Evolutionary conservation across 2,329 filamentous ascomycete genomes (phyloP).

Genomic region (Aspergillus hortae): DNA sequence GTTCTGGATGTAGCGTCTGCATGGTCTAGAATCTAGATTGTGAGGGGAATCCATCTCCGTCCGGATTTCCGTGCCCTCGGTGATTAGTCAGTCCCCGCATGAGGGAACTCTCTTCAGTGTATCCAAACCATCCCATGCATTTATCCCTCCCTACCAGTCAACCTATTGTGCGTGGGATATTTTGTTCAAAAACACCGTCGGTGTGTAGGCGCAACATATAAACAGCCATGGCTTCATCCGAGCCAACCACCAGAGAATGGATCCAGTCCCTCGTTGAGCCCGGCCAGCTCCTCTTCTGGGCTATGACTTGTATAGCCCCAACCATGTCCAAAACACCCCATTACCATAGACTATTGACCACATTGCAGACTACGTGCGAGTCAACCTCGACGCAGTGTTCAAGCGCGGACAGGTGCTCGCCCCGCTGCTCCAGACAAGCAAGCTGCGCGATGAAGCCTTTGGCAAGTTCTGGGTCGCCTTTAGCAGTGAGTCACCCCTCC

Average conservation of each 20-base stretch:
- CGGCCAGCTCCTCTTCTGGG: conserved; percentile 20
- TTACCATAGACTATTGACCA: conserved; percentile 8
- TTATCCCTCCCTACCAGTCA: background rate
- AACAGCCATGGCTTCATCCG: conserved; percentile 4
- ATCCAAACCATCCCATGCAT: background rate
- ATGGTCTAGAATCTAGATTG: no score
- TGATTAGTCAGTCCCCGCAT: background rate
- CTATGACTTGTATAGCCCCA: conserved; percentile 25
- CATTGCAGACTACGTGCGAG: conserved; percentile 28
- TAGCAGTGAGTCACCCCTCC: conserved; percentile 24
- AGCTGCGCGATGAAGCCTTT: conserved; percentile 39
- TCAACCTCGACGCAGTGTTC: conserved; percentile 32
- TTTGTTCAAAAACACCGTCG: no score
- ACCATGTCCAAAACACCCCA: no score
- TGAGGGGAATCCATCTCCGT: no score
- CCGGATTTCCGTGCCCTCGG: no score
- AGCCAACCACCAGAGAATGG: conserved; percentile 14
- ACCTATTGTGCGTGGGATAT: no score
- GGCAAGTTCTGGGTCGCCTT: conserved; percentile 40
- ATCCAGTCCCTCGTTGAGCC: conserved; percentile 22
- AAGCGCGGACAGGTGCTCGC: conserved; percentile 32
- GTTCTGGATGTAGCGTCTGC: no score
- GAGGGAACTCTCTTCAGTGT: background rate
- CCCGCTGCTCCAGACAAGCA: conserved; percentile 26
- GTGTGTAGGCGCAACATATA: background rate